A percentile compares a stretch with the other conserved stretches of the same genome.
Conservation (phyloP, 1,284 basidiomycete genomes). For the Boletus semigastroideus region DNA sequence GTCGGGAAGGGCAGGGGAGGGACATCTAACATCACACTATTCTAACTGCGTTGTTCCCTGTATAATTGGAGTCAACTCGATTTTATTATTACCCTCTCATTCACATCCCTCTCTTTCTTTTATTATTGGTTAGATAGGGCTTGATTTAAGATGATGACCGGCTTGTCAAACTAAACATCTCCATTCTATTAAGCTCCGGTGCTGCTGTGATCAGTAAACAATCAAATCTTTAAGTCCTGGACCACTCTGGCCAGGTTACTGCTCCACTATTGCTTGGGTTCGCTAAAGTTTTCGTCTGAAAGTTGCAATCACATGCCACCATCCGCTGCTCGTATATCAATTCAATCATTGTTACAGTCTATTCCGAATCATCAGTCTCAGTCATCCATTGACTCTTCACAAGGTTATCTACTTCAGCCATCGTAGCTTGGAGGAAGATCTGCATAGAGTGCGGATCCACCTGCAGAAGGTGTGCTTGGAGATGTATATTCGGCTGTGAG, state of each 20-base stretch:
- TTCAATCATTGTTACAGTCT: background rate
- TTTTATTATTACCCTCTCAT: slow-evolving; percentile 2
- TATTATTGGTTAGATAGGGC: slow-evolving; percentile 15
- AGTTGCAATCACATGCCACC: no score
- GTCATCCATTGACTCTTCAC: no score
- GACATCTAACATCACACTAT: slow-evolving; percentile 29
- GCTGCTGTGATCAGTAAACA: no score
- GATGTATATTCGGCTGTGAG: slow-evolving; percentile 56
- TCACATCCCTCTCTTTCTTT: slow-evolving; percentile 9
- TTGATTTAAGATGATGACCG: no score
- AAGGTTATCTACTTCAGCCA: slow-evolving; percentile 31
- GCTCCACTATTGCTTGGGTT: no score
- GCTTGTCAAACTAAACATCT: no score
- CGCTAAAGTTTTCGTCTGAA: no score
- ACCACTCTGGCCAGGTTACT: no score
- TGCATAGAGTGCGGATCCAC: slow-evolving; percentile 35
- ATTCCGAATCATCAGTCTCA: background rate
- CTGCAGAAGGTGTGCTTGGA: slow-evolving; percentile 44
- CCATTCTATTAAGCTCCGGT: no score
- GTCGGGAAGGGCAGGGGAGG: slow-evolving; percentile 32
- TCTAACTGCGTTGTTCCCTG: background rate
- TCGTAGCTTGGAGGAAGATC: slow-evolving; percentile 69
- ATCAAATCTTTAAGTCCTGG: no score
- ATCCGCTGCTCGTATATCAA: no score
- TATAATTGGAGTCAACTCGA: background rate